Evolutionary conservation across 768 basidiomycete genomes (phyloP).

Genomic region (Dioszegia hungarica): DNA sequence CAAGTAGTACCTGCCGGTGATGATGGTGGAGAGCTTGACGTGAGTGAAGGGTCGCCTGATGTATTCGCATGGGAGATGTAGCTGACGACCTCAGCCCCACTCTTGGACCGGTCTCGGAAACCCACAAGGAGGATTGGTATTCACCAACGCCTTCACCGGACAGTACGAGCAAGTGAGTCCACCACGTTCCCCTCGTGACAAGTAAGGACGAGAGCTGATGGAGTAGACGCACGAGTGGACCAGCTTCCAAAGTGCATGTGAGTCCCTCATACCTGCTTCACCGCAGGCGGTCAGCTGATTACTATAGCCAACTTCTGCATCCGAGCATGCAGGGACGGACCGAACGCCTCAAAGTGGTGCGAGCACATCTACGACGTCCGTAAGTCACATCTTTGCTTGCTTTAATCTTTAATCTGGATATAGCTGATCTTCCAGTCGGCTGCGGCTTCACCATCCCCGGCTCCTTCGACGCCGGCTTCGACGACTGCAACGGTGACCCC

Average conservation of each 20-base stretch:
- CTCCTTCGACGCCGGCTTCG: constrained; percentile 27
- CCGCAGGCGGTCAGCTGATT: neutral
- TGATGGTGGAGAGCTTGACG: constrained; percentile 52
- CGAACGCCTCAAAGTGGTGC: constrained; percentile 50
- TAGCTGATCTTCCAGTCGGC: constrained; percentile 28
- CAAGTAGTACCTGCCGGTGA: constrained; percentile 47
- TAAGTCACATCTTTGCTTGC: constrained; percentile 25
- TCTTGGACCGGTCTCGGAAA: constrained; percentile 51
- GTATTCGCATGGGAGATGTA: neutral
- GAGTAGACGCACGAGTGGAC: constrained; percentile 49
- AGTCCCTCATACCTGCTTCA: neutral
- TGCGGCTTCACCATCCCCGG: constrained; percentile 44
- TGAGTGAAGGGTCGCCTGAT: constrained; percentile 14
- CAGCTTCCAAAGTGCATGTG: constrained; percentile 24
- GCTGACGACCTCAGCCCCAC: constrained; percentile 19
- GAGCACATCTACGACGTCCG: constrained; percentile 52
- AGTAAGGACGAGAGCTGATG: neutral
- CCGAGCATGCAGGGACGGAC: constrained; percentile 40
- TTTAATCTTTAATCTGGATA: neutral
- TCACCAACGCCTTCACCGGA: constrained; percentile 51
- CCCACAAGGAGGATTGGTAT: constrained; percentile 52
- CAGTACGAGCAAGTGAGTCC: constrained; percentile 18
- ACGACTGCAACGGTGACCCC: constrained; percentile 34
- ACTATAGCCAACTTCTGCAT: constrained; percentile 34
- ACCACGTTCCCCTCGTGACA: neutral